Conservation (phyloP, 345 rosid species). For the Hibiscus mutabilis region DNA sequence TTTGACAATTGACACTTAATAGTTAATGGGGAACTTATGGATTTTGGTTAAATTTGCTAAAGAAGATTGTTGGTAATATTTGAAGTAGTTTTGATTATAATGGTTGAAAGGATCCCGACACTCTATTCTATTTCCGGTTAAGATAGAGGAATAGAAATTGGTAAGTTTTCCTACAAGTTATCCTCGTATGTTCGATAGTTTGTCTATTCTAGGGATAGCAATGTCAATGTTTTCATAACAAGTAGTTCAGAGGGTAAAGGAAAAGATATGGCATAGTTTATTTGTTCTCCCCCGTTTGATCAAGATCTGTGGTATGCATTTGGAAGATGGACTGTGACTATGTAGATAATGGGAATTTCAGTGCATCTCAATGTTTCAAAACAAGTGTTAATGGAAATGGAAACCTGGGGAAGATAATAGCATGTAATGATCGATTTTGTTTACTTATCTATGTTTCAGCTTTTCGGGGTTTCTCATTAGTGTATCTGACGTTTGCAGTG, state of each 20-base stretch:
- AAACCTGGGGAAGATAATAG: neutral
- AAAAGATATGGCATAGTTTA: neutral
- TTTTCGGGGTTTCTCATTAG: neutral
- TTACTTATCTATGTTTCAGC: neutral
- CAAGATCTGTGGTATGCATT: neutral
- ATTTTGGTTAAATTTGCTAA: neutral
- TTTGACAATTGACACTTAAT: neutral
- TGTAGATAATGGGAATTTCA: neutral
- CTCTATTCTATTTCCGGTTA: neutral
- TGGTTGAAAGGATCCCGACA: neutral
- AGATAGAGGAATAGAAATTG: neutral
- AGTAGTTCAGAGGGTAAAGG: neutral
- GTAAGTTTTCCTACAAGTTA: neutral
- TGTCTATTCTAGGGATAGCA: neutral
- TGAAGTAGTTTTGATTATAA: neutral
- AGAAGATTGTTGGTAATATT: neutral
- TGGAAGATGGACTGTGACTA: neutral
- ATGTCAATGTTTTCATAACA: neutral
- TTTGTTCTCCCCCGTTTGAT: neutral
- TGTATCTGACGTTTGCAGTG: conserved; percentile 35
- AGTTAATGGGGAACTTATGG: neutral
- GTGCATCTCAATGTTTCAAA: neutral
- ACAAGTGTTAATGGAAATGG: neutral
- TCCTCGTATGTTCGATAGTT: neutral
- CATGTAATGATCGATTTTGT: neutral